Evolutionary conservation across 2,329 filamentous ascomycete genomes (phyloP).

Genomic region (Ascochyta pisi): DNA sequence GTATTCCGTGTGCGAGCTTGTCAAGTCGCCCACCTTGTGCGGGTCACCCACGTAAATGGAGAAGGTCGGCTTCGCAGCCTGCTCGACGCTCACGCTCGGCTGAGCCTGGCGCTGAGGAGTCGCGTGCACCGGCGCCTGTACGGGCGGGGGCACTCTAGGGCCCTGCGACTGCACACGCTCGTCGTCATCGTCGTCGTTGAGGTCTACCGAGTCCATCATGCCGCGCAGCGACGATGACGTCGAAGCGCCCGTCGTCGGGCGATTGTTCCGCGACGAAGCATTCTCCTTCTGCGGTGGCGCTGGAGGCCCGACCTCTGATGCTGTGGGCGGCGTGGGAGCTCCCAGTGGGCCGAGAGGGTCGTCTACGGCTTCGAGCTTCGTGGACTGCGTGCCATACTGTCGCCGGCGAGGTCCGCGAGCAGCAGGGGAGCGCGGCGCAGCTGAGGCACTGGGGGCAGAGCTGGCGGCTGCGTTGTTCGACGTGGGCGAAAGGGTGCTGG

Average conservation of each 20-base stretch:
- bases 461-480: conserved; percentile 27
- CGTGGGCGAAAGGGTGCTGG: conserved; percentile 33
- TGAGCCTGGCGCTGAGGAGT: conserved; percentile 61
- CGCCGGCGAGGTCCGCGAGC: conserved; percentile 60
- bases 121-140: conserved; percentile 59
- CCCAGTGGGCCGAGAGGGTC: conserved; percentile 79
- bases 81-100: conserved; percentile 89
- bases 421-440: conserved; percentile 56
- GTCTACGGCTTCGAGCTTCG: conserved; percentile 79
- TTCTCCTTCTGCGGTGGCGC: conserved; percentile 68
- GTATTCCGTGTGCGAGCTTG: conserved; percentile 97
- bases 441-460: conserved; percentile 46
- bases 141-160: conserved; percentile 70
- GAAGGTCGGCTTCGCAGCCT: conserved; percentile 91
- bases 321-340: conserved; percentile 62
- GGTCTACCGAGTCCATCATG: conserved; percentile 70
- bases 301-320: conserved; percentile 70
- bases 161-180: conserved; percentile 54
- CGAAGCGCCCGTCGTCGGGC: conserved; percentile 61
- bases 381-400: conserved; percentile 75
- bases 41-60: conserved; percentile 92
- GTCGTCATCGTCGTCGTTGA: conserved; percentile 69
- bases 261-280: conserved; percentile 57
- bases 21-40: conserved; percentile 96
- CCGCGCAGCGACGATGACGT: conserved; percentile 55